These are phyloP conservation scores for Colletotrichum australisinense DNA, from an alignment of 2,329 filamentous ascomycete genomes.

Conservation along the genomic window DNA sequence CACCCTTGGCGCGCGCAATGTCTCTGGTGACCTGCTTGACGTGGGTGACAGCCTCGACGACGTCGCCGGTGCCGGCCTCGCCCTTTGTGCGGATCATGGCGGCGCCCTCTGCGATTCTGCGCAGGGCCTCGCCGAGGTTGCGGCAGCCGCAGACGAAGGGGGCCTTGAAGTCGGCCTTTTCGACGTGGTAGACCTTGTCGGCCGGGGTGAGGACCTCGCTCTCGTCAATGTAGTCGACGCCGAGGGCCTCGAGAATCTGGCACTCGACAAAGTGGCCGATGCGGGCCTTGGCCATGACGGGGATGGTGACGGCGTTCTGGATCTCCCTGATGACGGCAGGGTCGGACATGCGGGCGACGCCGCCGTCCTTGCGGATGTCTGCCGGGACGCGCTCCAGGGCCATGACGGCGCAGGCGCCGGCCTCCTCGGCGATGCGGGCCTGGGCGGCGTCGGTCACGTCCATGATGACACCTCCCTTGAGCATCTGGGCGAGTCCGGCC, in stretches of 20 bases:
- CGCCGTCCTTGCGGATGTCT: constrained; percentile 92
- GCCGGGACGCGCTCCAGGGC: constrained; percentile 96
- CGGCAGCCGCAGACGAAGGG: constrained; percentile 98
- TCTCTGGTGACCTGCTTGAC: constrained; percentile 90
- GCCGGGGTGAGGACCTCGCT: constrained; percentile 97
- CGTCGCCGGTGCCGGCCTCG: constrained; percentile 96
- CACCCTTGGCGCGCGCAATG: constrained; percentile 82
- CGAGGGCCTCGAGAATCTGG: constrained; percentile 95
- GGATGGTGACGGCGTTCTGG: constrained; percentile 93
- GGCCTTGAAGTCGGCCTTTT: constrained; percentile 83
- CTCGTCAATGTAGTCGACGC: constrained; percentile 98
- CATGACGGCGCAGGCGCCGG: constrained; percentile 97
- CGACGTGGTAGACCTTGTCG: constrained; percentile 90
- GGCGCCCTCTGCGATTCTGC: constrained; percentile 91
- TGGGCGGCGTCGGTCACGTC: constrained; percentile 95
- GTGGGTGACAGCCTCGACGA: constrained; percentile 95
- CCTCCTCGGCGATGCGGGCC: constrained; percentile 96
- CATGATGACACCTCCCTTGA: constrained; percentile 99
- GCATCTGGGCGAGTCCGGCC: constrained; percentile 94
- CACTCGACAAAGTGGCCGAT: constrained; percentile 99
- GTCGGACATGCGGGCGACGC: constrained; percentile 97
- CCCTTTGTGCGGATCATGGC: constrained; percentile 99
- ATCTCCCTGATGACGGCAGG: constrained; percentile 95
- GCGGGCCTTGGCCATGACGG: constrained; percentile 98
- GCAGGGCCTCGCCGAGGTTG: constrained; percentile 91